Evolutionary conservation across 2,329 filamentous ascomycete genomes (phyloP).

Genomic region (Zymoseptoria brevis): DNA sequence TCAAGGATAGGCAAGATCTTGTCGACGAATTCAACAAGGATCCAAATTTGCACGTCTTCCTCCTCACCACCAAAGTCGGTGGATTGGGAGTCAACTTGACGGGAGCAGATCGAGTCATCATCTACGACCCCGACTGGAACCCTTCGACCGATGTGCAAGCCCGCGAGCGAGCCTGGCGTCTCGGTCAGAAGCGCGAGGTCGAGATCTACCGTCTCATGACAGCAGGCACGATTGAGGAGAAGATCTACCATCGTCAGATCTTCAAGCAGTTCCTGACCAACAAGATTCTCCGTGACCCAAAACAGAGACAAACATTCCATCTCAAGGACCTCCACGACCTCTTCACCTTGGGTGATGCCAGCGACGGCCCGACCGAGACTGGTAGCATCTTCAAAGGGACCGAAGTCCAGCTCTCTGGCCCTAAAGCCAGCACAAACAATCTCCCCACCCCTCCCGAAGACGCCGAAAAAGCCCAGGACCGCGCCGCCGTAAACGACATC

Average conservation of each 20-base stretch:
- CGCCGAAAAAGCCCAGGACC: constrained; percentile 8
- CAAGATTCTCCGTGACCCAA: constrained; percentile 89
- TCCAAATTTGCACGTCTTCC: constrained; percentile 72
- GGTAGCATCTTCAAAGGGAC: constrained; percentile 81
- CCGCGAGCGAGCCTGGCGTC: constrained; percentile 86
- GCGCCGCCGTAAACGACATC: constrained; percentile 25
- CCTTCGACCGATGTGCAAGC: constrained; percentile 94
- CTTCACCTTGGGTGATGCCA: constrained; percentile 67
- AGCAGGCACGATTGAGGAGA: constrained; percentile 95
- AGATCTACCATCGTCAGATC: constrained; percentile 97
- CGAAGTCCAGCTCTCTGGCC: constrained; percentile 56
- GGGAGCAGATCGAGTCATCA: constrained; percentile 90
- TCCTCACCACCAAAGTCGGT: constrained; percentile 91
- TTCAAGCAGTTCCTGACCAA: constrained; percentile 98
- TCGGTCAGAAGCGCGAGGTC: constrained; percentile 91
- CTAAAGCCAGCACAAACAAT: constrained; percentile 27
- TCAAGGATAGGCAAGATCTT: constrained; percentile 78
- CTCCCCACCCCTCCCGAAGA: constrained; percentile 25
- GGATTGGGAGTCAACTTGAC: constrained; percentile 91
- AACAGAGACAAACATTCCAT: constrained; percentile 85
- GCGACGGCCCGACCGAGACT: constrained; percentile 66
- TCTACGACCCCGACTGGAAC: constrained; percentile 98
- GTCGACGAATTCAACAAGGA: constrained; percentile 90
- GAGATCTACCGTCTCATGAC: constrained; percentile 98
- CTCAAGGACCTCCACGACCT: constrained; percentile 85